A percentile compares a stretch with the other conserved stretches of the same genome.
Conservation (phyloP, 257 asterid species). For the Rhazya stricta region DNA sequence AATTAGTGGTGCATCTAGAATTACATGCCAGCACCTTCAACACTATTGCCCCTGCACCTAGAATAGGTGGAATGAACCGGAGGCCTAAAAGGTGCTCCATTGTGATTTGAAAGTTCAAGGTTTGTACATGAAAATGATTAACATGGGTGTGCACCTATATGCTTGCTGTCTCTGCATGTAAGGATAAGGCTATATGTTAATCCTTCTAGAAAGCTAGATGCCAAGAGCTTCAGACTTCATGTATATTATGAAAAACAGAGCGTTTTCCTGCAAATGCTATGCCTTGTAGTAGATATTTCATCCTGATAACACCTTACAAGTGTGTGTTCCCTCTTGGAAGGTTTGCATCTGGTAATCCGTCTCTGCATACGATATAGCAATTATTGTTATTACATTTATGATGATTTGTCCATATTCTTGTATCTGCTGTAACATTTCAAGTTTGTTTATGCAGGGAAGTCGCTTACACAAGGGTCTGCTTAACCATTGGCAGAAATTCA, state of each 20-base stretch:
- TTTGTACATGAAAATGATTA: background rate
- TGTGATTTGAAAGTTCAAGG: background rate
- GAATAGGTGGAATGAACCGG: no score
- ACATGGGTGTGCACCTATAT: background rate
- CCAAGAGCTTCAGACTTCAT: background rate
- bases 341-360: background rate
- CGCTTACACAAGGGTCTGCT: slow-evolving; percentile 85
- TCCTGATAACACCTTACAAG: background rate
- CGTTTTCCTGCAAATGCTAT: background rate
- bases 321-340: background rate
- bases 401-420: background rate
- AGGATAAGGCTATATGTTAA: background rate
- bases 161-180: background rate
- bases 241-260: background rate
- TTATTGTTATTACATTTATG: background rate
- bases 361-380: background rate
- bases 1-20: no score
- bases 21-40: no score
- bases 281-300: slow-evolving; percentile 1
- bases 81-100: background rate
- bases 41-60: no score
- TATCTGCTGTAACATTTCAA: background rate
- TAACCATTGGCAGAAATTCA: slow-evolving; percentile 95
- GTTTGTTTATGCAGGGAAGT: slow-evolving; percentile 54
- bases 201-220: background rate